A percentile compares a stretch with the other conserved stretches of the same genome.
phyloP scores from a whole-genome alignment of 768 basidiomycete genomes.

The Omphalotus guepiniiformis region DNA sequence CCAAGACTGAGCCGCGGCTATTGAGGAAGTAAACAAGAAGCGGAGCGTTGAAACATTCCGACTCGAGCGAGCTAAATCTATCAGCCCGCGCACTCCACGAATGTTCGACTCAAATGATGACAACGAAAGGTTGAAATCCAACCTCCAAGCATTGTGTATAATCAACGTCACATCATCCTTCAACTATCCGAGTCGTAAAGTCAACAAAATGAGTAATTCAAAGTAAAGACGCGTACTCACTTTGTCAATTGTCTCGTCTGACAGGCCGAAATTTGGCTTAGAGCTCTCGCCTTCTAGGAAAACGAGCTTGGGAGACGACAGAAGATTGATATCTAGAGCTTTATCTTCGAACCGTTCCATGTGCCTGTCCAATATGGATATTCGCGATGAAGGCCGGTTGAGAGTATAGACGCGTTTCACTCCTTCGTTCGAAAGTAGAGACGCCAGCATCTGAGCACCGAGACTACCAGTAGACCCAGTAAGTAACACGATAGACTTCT shows the following conservation, averaged over 20 bases:
- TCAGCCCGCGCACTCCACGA: constrained; percentile 39
- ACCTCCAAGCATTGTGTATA: constrained; percentile 30
- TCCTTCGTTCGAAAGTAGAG: constrained; percentile 17
- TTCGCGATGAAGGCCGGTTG: constrained; percentile 9
- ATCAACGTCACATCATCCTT: constrained; percentile 28
- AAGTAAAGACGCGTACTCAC: constrained; percentile 27
- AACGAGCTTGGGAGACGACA: constrained; percentile 27
- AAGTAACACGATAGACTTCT: constrained; percentile 25
- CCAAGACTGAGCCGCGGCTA: constrained; percentile 30
- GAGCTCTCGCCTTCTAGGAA: constrained; percentile 30
- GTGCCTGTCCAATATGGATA: constrained; percentile 15
- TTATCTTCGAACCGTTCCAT: constrained; percentile 24
- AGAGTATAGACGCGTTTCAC: constrained; percentile 18
- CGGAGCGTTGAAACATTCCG: constrained; percentile 17
- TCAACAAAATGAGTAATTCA: constrained; percentile 15
- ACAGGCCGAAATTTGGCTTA: constrained; percentile 17
- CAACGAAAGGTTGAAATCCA: constrained; percentile 43
- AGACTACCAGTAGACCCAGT: constrained; percentile 40
- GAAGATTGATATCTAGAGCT: constrained; percentile 22
- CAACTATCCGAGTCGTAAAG: constrained; percentile 14
- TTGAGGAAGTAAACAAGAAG: constrained; percentile 38
- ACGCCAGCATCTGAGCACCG: constrained; percentile 30
- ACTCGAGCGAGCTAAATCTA: constrained; percentile 31
- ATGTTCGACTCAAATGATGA: constrained; percentile 49
- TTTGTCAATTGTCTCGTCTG: constrained; percentile 14